Base-by-base conservation (phyloP, 2,329 filamentous ascomycete species). In the Dactylonectria macrodidyma region DNA sequence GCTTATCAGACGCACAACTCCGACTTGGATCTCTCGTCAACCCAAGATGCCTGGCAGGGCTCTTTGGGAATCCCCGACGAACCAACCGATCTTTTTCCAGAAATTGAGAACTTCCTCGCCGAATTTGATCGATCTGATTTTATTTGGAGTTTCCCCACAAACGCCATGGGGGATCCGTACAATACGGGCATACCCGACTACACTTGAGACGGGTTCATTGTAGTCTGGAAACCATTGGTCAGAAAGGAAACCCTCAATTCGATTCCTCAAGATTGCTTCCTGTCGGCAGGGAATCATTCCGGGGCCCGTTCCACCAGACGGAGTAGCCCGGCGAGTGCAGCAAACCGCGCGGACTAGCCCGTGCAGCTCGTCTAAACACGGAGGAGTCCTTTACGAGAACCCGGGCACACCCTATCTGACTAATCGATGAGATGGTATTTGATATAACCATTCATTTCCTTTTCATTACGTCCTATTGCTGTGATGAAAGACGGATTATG, bases 41-140 rank as follows among this genome's bases (percentile, higher is more conserved):
- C 30, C n/a, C 60, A 48, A 24, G 52, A 52, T 4, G 6, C 58
- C 1, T 67, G 69, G 69, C 57, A 71, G 19, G 61, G 33, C 1
- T 9, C 60, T n/a, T 44, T 44, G 41, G 16, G 34, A 41, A 41
- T 57, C 55, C 19, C 48, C 48, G 41, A 48, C 30, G 52, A 26
- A 8, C 30, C 51, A 14, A 41, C 19, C 22, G 65, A 65, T 4
- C 62, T 70, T 2, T 66, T 68, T 10, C 68, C 67, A 2, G 69
- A 71, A n/a, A 71, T 71, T 10, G 68, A 71, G n/a, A 70, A 64
- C 44, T 71, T 71, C 52, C 50, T 71, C 10, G 59, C 68, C 5
- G 69, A 71, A 14, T 68, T 68, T 3, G 69, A 62, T 46, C n/a
- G 36, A 10, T 71, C 65, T 1, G 69, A 69, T 5, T 69, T 71